A percentile compares a stretch with the other conserved stretches of the same genome.
These are phyloP conservation scores for Dioszegia crocea DNA, from an alignment of 768 basidiomycete species.

Conservation along the genomic window DNA sequence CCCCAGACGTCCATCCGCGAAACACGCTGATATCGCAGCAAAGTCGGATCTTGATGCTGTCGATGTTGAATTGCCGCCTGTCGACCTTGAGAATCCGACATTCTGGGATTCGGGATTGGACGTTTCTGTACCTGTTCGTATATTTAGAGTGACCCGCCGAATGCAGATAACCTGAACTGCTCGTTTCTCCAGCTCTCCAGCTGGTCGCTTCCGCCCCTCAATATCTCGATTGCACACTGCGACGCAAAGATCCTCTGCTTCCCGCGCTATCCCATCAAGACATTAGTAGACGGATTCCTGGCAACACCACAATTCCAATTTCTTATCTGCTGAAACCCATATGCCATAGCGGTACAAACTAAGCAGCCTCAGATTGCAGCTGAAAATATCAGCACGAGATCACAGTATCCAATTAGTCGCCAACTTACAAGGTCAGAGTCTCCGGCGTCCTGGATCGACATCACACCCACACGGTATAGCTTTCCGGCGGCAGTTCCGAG, in stretches of 20 bases:
- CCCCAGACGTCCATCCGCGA: neutral
- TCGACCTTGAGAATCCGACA: conserved; percentile 13
- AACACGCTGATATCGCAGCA: conserved; percentile 1
- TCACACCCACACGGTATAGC: conserved; percentile 98
- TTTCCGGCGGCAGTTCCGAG: conserved; percentile 98
- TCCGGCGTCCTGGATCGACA: conserved; percentile 93
- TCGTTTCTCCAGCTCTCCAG: too few species aligned
- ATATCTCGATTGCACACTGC: too few species aligned
- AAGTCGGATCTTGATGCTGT: conserved; percentile 1
- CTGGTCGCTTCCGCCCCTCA: too few species aligned
- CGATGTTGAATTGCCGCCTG: conserved; percentile 14
- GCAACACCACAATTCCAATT: too few species aligned
- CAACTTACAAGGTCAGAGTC: conserved; percentile 74
- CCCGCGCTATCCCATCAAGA: too few species aligned
- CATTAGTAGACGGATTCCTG: too few species aligned
- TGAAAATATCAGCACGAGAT: conserved; percentile 12
- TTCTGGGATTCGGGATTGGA: conserved; percentile 42
- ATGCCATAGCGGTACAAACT: conserved; percentile 42
- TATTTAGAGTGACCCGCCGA: conserved; percentile 21
- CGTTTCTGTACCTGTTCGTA: conserved; percentile 20
- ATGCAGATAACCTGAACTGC: neutral
- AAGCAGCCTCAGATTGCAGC: conserved; percentile 42
- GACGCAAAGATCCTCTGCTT: too few species aligned
- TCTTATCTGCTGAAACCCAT: conserved; percentile 4
- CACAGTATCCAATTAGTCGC: neutral